phyloP scores from a whole-genome alignment of 2,329 filamentous ascomycete genomes.

The Daldinia sp. region DNA sequence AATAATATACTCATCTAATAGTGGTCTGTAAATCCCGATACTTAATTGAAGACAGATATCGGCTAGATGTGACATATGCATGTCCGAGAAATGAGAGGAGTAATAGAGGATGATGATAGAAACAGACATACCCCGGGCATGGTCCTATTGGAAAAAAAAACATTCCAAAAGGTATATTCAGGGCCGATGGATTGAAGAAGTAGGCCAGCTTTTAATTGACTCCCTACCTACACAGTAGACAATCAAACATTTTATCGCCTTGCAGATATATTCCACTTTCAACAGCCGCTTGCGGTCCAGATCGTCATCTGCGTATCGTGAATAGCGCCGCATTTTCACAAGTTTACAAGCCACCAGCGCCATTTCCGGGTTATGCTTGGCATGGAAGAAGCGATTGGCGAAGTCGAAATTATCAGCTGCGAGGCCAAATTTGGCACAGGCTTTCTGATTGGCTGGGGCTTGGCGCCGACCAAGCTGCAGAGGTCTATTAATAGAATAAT shows the following conservation, averaged over 20 bases:
- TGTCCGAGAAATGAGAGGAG: conserved; percentile 1
- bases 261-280: conserved; percentile 10
- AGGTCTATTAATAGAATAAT: conserved; percentile 43
- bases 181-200: background rate
- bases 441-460: conserved; percentile 27
- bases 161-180: no score
- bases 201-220: background rate
- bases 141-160: background rate
- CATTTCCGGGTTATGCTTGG: conserved; percentile 36
- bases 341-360: conserved; percentile 32
- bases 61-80: background rate
- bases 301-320: conserved; percentile 6
- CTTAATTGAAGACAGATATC: background rate
- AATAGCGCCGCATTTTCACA: conserved; percentile 30
- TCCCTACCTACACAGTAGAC: background rate
- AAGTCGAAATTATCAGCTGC: conserved; percentile 41
- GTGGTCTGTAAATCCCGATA: background rate
- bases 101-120: background rate
- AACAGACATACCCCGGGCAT: background rate
- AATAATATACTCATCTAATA: background rate
- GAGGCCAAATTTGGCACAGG: conserved; percentile 36
- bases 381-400: conserved; percentile 35
- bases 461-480: conserved; percentile 35
- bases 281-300: conserved; percentile 16
- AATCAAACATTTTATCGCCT: background rate